phyloP scores from a whole-genome alignment of 1,139 yeast genomes.

The Starmera stellimalicola region DNA sequence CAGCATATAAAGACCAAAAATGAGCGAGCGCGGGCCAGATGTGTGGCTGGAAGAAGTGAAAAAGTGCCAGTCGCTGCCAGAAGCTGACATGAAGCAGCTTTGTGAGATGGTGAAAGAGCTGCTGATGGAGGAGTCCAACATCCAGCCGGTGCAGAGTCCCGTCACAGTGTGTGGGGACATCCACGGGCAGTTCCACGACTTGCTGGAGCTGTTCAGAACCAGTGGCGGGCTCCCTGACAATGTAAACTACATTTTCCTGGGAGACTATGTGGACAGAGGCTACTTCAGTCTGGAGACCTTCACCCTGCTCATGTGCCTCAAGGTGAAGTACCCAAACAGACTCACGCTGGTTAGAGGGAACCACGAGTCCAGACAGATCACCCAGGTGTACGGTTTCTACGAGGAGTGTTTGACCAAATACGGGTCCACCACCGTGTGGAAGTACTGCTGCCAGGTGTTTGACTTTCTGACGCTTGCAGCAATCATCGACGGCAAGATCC shows the following conservation, averaged over 20 bases:
- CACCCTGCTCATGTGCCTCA: slow-evolving; percentile 81
- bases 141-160: slow-evolving; percentile 93
- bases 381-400: slow-evolving; percentile 91
- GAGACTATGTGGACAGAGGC: slow-evolving; percentile 97
- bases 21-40: slow-evolving; percentile 85
- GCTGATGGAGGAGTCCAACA: slow-evolving; percentile 88
- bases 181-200: slow-evolving; percentile 96
- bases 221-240: slow-evolving; percentile 89
- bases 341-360: slow-evolving; percentile 88
- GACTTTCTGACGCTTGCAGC: slow-evolving; percentile 92
- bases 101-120: slow-evolving; percentile 90
- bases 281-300: slow-evolving; percentile 90
- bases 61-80: slow-evolving; percentile 82
- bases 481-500: slow-evolving; percentile 82
- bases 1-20: slow-evolving; percentile 15
- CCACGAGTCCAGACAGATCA: slow-evolving; percentile 90
- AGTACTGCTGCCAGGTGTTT: slow-evolving; percentile 92
- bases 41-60: slow-evolving; percentile 93
- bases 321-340: slow-evolving; percentile 79
- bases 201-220: slow-evolving; percentile 81
- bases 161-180: slow-evolving; percentile 99
- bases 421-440: slow-evolving; percentile 97
- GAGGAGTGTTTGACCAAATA: slow-evolving; percentile 88
- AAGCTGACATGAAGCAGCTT: slow-evolving; percentile 89
- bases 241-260: slow-evolving; percentile 72